Base-by-base conservation (phyloP, 2,329 filamentous ascomycete species). In the Penicillium sp. region DNA sequence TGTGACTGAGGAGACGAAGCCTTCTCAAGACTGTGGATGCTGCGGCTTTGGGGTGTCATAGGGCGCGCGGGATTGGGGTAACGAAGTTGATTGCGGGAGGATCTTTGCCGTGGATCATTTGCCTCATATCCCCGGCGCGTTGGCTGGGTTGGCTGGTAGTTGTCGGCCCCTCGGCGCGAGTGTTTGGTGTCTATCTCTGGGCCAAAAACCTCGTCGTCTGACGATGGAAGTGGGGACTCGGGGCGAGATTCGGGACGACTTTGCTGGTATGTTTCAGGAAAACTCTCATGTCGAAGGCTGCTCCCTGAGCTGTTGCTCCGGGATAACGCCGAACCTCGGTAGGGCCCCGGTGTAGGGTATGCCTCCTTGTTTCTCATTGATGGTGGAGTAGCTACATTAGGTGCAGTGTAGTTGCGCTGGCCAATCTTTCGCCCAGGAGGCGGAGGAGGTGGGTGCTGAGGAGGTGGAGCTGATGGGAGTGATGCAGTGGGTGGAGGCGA, bases 171-270 rank as follows among this genome's bases (percentile, higher is more conserved):
- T 12, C 53, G 51, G 2, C 48, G 57, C 13, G 54, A 21, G 7
- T 45, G 49, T 22, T 48, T 37, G n/a, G 44, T 35, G 7, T 52
- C 54, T 15, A 49, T 35, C 17, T 42, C 48, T 1, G 52, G 57
- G 10, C 57, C 59, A 29, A 64, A 59, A n/a, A 61, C 59, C 48
- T 72, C 69, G 10, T 71, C 69, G 32, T 72, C 69, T 0, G 69
- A 71, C 29, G 69, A 71, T n/a, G 68, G 65, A 8, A 71, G 53
- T 8, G 67, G 65, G 6, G 64, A 68, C 24, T 65, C 63, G 3
- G 62, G 53, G 13, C 56, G 64, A 15, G 63, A 68, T n/a, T 66
- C 61, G 2, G 60, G 54, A n/a, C 56, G 58, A 33, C 45, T 45
- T 17, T 43, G 49, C 12, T 57, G 51, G 9, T 53, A 46, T 13